Evolutionary conservation across 2,329 filamentous ascomycete genomes (phyloP).

Genomic region (Corniculantispora saksenae): DNA sequence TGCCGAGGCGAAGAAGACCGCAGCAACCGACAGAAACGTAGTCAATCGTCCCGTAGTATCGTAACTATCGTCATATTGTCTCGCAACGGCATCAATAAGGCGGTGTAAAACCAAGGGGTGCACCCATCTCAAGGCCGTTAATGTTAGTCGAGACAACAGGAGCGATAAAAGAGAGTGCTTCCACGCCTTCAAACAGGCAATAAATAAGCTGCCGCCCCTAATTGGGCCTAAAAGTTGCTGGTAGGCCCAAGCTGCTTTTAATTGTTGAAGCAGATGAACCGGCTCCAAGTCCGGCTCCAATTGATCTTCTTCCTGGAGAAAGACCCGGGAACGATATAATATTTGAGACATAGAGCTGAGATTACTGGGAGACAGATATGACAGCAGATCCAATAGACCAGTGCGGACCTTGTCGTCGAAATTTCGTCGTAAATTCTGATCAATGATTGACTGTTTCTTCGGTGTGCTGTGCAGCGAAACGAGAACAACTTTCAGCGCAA

Average conservation of each 20-base stretch:
- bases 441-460: too few species aligned
- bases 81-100: slow-evolving; percentile 22
- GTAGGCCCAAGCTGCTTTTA: background rate
- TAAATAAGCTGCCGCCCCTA: background rate
- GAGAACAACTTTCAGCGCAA: too few species aligned
- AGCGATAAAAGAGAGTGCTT: slow-evolving; percentile 13
- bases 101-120: background rate
- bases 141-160: background rate
- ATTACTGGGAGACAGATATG: too few species aligned
- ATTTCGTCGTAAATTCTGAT: too few species aligned
- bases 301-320: too few species aligned
- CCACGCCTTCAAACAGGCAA: slow-evolving; percentile 26
- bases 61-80: slow-evolving; percentile 20
- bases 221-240: background rate
- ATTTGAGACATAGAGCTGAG: too few species aligned
- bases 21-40: background rate
- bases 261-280: background rate
- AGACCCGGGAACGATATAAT: too few species aligned
- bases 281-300: background rate
- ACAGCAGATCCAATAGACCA: too few species aligned
- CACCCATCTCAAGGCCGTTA: background rate
- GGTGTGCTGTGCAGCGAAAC: too few species aligned
- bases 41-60: background rate
- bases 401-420: too few species aligned
- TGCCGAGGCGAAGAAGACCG: background rate